Percentiles rank a stretch among this genome's conserved stretches.
Conservation (phyloP, 2,329 filamentous ascomycete species). For the Bretziella fagacearum region DNA sequence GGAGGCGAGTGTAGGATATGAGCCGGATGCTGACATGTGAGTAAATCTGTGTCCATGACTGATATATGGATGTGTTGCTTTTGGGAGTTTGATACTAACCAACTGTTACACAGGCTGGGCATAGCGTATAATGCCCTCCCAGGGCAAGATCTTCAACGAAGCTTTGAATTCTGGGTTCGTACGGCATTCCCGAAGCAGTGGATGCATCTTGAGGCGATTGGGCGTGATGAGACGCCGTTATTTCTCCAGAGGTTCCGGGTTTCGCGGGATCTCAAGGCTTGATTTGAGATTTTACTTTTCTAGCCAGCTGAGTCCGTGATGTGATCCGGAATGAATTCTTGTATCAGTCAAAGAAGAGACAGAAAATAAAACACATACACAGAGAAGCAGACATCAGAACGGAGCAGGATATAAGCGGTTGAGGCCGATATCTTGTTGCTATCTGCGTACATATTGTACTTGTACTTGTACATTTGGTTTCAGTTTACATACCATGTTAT, state of each 20-base stretch:
- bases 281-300: no score
- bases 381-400: background rate
- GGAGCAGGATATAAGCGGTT: background rate
- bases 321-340: background rate
- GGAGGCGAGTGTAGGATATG: constrained; percentile 46
- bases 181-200: constrained; percentile 51
- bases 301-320: no score
- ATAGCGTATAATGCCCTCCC: constrained; percentile 60
- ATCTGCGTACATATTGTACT: constrained; percentile 4
- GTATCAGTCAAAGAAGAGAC: background rate
- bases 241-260: constrained; percentile 35
- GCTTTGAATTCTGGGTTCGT: constrained; percentile 60
- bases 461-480: constrained; percentile 1
- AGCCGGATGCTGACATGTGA: constrained; percentile 55
- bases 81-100: background rate
- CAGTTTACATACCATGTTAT: background rate
- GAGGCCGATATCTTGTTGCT: background rate
- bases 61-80: no score
- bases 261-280: constrained; percentile 31
- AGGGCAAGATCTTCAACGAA: constrained; percentile 44
- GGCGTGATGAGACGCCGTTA: constrained; percentile 28
- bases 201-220: constrained; percentile 43
- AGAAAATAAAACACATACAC: background rate
- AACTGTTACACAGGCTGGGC: constrained; percentile 40
- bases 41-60: constrained; percentile 22